phyloP scores from a whole-genome alignment of 495 filamentous ascomycete genomes.

The Penicillium paradoxum region DNA sequence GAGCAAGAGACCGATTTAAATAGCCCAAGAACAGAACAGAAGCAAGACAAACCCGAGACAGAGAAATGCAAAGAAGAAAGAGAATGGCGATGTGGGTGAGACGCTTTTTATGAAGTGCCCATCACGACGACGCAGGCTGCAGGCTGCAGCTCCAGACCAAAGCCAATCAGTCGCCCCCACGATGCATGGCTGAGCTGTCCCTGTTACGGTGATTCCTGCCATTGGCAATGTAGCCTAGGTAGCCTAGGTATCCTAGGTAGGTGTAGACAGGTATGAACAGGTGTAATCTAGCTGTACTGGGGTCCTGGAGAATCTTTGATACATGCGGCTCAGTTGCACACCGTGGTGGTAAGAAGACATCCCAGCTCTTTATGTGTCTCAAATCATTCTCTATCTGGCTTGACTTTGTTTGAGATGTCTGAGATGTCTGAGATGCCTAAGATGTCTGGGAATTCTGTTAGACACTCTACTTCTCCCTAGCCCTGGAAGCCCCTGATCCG shows the following conservation, averaged over 20 bases:
- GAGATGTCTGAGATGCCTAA: neutral
- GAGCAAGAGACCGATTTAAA: neutral
- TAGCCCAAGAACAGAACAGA: neutral
- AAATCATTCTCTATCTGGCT: too few species aligned
- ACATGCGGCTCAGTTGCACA: too few species aligned
- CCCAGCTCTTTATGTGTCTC: too few species aligned
- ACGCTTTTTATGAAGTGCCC: constrained; percentile 5
- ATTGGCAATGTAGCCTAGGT: neutral
- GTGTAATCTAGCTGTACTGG: too few species aligned
- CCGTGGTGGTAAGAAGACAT: too few species aligned
- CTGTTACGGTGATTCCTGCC: neutral
- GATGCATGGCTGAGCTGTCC: constrained; percentile 3
- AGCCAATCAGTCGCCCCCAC: constrained; percentile 9
- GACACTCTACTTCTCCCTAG: neutral
- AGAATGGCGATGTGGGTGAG: constrained; percentile 12
- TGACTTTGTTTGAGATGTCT: too few species aligned
- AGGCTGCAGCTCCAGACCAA: constrained; percentile 2
- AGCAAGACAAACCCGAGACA: neutral
- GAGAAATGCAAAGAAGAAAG: constrained; percentile 2
- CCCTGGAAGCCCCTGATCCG: too few species aligned
- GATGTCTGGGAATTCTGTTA: neutral
- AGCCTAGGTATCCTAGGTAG: too few species aligned
- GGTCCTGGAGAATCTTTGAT: neutral
- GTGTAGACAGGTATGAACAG: too few species aligned
- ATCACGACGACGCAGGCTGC: neutral